These are phyloP conservation scores for Acacia crassicarpa DNA, from an alignment of 306 rosid species.

Conservation along the genomic window DNA sequence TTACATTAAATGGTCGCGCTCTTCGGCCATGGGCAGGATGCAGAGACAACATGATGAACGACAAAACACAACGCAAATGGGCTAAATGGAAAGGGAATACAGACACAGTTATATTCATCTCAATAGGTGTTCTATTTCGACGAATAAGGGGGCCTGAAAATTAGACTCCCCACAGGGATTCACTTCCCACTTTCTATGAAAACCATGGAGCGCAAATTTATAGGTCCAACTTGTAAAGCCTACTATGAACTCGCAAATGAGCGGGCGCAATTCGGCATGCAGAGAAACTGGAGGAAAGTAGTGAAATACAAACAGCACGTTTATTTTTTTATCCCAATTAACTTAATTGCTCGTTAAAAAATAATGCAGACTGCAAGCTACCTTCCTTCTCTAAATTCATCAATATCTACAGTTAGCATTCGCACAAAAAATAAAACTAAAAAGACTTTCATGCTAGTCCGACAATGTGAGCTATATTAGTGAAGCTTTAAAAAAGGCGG, in stretches of 20 bases:
- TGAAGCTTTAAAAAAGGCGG: not conserved
- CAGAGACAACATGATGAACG: not conserved
- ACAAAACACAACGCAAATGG: not conserved
- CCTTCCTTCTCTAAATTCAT: conserved; percentile 7
- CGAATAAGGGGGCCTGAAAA: not conserved
- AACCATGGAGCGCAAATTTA: not conserved
- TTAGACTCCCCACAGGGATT: not conserved
- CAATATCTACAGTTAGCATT: not conserved
- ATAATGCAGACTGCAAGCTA: not conserved
- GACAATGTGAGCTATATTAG: not conserved
- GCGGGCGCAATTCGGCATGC: not conserved
- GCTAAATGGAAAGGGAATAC: not conserved
- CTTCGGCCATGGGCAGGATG: not conserved
- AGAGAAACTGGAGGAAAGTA: not conserved
- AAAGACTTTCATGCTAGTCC: not conserved
- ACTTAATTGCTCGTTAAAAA: not conserved
- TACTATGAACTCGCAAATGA: not conserved
- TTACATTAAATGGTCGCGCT: not conserved
- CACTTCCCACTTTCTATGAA: not conserved
- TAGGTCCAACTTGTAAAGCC: not conserved
- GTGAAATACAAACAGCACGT: not conserved
- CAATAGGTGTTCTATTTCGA: not conserved
- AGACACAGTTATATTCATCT: not conserved
- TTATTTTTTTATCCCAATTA: not conserved
- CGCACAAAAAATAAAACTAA: not conserved